Conservation (phyloP, 257 asterid species). For the Primulina tabacum region DNA sequence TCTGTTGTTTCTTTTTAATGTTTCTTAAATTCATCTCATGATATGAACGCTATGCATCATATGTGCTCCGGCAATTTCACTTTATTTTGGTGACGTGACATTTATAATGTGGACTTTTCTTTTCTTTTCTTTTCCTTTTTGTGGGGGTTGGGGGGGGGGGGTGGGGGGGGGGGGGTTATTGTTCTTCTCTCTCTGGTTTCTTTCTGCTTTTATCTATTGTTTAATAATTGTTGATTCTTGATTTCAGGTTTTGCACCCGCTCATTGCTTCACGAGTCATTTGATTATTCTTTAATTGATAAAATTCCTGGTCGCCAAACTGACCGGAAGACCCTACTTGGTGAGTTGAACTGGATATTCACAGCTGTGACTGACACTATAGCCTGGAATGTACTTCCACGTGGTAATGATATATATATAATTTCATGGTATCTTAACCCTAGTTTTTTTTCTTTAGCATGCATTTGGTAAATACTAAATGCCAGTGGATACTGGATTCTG, state of each 20-base stretch:
- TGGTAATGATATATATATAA: conserved; percentile 50
- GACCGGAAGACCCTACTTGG: conserved; percentile 99
- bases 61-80: conserved; percentile 22
- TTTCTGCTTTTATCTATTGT: conserved; percentile 5
- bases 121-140: no score
- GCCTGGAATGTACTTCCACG: conserved; percentile 99
- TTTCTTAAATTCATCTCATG: conserved; percentile 14
- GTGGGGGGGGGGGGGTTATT: no score
- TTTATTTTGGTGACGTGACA: no score
- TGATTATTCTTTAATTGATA: conserved; percentile 82
- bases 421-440: conserved; percentile 7
- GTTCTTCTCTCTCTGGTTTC: background rate
- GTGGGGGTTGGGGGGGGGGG: no score
- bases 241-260: conserved; percentile 74
- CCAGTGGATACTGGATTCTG: conserved; percentile 28
- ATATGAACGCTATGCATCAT: conserved; percentile 34
- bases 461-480: conserved; percentile 16
- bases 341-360: conserved; percentile 98
- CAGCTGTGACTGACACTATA: conserved; percentile 97
- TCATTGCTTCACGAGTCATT: conserved; percentile 86
- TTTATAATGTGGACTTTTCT: background rate
- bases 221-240: conserved; percentile 15
- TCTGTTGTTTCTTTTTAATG: conserved; percentile 8
- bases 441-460: conserved; percentile 10
- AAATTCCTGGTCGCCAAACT: conserved; percentile 99